phyloP scores from a whole-genome alignment of 2,329 filamentous ascomycete genomes.

The Coccinonectria pachysandricola region DNA sequence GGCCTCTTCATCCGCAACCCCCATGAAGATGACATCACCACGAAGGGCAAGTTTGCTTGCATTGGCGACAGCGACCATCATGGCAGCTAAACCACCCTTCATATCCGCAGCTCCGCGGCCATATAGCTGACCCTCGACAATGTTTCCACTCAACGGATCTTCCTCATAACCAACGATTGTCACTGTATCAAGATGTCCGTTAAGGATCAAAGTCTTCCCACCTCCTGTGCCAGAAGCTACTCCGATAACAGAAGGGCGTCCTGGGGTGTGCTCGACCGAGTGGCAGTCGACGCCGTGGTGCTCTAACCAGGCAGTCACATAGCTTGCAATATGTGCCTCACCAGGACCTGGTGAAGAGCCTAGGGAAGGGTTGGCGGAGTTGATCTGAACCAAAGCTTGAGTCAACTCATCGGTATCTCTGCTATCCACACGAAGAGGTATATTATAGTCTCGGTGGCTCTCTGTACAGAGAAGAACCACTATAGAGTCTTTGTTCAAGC shows the following conservation, averaged over 20 bases:
- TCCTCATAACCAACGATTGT: conserved; percentile 35
- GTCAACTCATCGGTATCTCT: conserved; percentile 34
- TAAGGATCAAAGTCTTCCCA: conserved; percentile 40
- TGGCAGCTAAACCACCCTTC: conserved; percentile 40
- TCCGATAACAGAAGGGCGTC: conserved; percentile 40
- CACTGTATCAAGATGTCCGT: conserved; percentile 44
- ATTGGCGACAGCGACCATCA: conserved; percentile 30
- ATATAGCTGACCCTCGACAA: conserved; percentile 29
- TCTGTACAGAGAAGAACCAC: conserved; percentile 56
- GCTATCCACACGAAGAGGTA: conserved; percentile 29
- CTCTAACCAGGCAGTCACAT: conserved; percentile 38
- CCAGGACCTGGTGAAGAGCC: conserved; percentile 32
- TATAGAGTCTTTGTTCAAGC: conserved; percentile 37
- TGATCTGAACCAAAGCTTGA: conserved; percentile 34
- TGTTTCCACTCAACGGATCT: conserved; percentile 33
- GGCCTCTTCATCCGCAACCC: conserved; percentile 44
- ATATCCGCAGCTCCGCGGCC: conserved; percentile 40
- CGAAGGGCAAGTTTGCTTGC: conserved; percentile 27
- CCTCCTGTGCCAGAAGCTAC: conserved; percentile 34
- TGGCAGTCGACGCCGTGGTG: conserved; percentile 40
- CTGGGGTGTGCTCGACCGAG: conserved; percentile 34
- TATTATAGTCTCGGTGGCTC: conserved; percentile 42
- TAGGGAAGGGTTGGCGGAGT: conserved; percentile 37
- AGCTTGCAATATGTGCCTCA: conserved; percentile 35
- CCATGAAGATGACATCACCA: conserved; percentile 42